These are phyloP conservation scores for Fusarium sp. DNA, from an alignment of 2,329 filamentous ascomycete species.

Conservation along the genomic window DNA sequence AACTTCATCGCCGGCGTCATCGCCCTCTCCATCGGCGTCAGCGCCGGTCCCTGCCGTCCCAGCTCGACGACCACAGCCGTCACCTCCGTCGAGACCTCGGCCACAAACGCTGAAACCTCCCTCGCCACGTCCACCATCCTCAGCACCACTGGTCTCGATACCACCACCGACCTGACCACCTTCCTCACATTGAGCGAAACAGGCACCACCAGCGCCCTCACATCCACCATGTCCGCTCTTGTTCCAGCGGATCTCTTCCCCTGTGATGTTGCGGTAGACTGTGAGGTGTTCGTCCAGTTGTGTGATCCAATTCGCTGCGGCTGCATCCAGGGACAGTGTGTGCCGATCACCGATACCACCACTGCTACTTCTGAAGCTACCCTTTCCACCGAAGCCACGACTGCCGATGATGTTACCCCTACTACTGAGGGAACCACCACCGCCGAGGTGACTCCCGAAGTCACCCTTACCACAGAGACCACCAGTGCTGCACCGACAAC, in stretches of 20 bases:
- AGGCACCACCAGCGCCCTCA: background rate
- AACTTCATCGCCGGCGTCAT: slow-evolving; percentile 5
- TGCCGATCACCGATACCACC: background rate
- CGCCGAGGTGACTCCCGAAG: too few species aligned
- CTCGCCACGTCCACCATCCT: background rate
- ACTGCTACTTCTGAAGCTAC: background rate
- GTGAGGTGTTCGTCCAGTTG: background rate
- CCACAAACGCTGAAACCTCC: background rate
- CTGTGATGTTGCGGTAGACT: background rate
- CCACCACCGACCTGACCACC: slow-evolving; percentile 7
- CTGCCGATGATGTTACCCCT: background rate
- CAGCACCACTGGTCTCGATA: background rate
- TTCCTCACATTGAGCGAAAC: background rate
- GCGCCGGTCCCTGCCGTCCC: slow-evolving; percentile 13
- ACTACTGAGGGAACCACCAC: background rate
- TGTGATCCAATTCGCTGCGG: slow-evolving; percentile 14
- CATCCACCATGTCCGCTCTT: background rate
- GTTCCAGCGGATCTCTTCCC: slow-evolving; percentile 17
- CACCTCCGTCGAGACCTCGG: background rate
- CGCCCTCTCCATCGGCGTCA: background rate
- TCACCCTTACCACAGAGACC: too few species aligned
- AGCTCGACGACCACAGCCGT: background rate
- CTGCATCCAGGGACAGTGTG: slow-evolving; percentile 3
- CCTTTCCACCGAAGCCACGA: background rate
- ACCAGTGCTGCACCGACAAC: too few species aligned